A percentile compares a stretch with the other conserved stretches of the same genome.
phyloP scores from a whole-genome alignment of 2,329 filamentous ascomycete genomes.

The Cryphonectria parasitica region DNA sequence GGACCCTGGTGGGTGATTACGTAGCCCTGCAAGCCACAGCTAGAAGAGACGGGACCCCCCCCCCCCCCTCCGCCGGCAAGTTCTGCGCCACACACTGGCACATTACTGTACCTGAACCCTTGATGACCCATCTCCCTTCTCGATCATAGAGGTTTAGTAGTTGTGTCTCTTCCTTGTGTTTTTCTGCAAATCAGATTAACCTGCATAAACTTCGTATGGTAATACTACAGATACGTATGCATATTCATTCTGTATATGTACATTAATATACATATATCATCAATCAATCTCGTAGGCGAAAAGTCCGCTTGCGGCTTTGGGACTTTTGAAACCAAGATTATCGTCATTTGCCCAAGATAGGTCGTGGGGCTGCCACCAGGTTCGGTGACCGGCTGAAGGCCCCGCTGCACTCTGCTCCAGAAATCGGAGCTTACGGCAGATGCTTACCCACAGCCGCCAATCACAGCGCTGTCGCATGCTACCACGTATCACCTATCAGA shows the following conservation, averaged over 20 bases:
- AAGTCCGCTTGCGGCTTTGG: background rate
- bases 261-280: too few species aligned
- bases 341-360: constrained; percentile 26
- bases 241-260: too few species aligned
- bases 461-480: constrained; percentile 14
- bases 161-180: background rate
- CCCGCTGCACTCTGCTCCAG: constrained; percentile 10
- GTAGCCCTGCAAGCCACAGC: background rate
- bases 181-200: background rate
- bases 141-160: background rate
- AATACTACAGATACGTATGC: background rate
- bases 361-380: constrained; percentile 2
- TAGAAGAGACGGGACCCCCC: background rate
- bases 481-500: constrained; percentile 2
- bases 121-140: background rate
- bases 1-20: background rate
- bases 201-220: too few species aligned
- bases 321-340: constrained; percentile 20
- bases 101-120: background rate
- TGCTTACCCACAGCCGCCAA: background rate
- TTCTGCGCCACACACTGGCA: background rate
- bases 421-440: constrained; percentile 13
- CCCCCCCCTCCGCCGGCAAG: background rate
- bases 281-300: background rate
- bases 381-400: constrained; percentile 7